These are phyloP conservation scores for Ceratocystis variospora DNA, from an alignment of 2,329 filamentous ascomycete species.

Conservation along the genomic window DNA sequence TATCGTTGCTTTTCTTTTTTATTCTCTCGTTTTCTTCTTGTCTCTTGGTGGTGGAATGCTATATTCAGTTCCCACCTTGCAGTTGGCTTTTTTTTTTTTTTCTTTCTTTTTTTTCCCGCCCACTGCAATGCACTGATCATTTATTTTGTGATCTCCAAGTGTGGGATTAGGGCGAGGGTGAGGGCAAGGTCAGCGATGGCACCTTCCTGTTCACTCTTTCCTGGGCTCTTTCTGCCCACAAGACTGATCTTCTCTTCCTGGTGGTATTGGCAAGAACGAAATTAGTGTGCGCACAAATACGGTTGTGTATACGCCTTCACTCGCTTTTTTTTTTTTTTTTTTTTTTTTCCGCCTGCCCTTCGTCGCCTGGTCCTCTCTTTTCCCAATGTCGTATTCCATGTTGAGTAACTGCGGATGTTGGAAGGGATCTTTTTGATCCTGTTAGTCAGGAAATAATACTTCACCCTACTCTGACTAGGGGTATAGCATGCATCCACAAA, in stretches of 20 bases:
- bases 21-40: neutral
- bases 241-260: too few relatives aligned
- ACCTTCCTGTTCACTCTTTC: neutral
- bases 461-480: neutral
- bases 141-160: neutral
- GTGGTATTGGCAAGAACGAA: too few relatives aligned
- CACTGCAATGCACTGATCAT: neutral
- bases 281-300: too few relatives aligned
- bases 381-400: neutral
- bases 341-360: neutral
- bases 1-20: neutral
- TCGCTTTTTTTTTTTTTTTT: neutral
- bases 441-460: constrained; percentile 1
- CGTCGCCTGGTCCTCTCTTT: neutral
- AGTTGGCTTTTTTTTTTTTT: too few relatives aligned
- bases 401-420: neutral
- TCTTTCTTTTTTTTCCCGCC: neutral
- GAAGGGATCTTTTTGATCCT: constrained; percentile 6
- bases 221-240: too few relatives aligned
- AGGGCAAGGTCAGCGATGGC: neutral
- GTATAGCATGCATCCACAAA: constrained; percentile 11
- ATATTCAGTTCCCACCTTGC: too few relatives aligned
- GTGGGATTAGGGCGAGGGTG: neutral
- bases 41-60: neutral
- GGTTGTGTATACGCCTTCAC: too few relatives aligned